Evolutionary conservation across 257 asterid species (phyloP).

Genomic region (Rhazya stricta): DNA sequence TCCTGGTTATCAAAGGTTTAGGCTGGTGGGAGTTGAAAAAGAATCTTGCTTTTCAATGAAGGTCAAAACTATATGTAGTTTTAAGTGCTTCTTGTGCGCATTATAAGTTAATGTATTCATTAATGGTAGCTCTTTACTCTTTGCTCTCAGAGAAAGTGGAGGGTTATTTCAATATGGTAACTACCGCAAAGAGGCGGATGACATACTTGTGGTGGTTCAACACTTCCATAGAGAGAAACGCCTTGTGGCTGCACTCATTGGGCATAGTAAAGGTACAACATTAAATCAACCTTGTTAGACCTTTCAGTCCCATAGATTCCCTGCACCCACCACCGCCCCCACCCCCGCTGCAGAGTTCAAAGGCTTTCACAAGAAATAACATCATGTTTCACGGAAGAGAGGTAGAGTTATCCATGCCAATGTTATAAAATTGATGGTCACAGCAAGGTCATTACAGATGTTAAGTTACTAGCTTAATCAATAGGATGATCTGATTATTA

Average conservation of each 20-base stretch:
- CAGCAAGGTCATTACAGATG: background rate
- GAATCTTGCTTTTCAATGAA: background rate
- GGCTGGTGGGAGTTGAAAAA: background rate
- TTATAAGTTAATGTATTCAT: background rate
- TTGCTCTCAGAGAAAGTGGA: conserved; percentile 68
- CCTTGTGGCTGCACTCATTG: conserved; percentile 51
- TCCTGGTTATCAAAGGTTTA: background rate
- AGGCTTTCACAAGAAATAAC: background rate
- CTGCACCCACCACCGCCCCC: background rate
- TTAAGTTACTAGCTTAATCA: background rate
- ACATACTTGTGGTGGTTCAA: conserved; percentile 62
- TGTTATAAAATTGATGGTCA: background rate
- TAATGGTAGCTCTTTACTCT: background rate
- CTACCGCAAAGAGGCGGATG: conserved; percentile 79
- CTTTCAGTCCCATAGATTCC: background rate
- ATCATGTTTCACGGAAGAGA: no score
- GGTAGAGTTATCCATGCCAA: background rate
- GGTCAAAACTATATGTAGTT: background rate
- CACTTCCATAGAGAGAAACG: conserved; percentile 51
- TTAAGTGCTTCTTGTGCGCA: background rate
- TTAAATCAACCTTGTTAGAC: background rate
- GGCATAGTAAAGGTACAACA: conserved; percentile 81
- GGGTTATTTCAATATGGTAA: conserved; percentile 85
- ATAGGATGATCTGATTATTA: background rate
- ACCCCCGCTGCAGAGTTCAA: background rate